Conservation (phyloP, 768 basidiomycete genomes). For the Tylopilus intermedius region DNA sequence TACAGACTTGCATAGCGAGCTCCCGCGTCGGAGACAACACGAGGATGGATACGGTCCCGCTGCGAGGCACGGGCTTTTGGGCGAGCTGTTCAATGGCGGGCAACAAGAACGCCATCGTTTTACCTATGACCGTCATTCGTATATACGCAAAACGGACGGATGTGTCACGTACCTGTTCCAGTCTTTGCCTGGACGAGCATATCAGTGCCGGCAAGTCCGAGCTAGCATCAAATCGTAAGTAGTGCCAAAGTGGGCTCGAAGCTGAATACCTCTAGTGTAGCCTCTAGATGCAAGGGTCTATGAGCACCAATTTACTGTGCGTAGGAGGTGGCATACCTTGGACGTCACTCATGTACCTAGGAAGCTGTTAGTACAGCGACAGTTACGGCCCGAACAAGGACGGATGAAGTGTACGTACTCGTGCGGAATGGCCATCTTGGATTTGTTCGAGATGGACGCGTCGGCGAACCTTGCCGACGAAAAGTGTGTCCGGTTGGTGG, state of each 20-base stretch:
- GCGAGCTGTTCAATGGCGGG: constrained; percentile 66
- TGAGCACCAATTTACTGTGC: not conserved
- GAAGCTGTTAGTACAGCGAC: constrained; percentile 19
- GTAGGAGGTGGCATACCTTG: constrained; percentile 33
- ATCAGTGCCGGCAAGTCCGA: constrained; percentile 39
- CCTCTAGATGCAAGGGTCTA: constrained; percentile 23
- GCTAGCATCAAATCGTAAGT: constrained; percentile 21
- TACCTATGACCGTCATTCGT: constrained; percentile 34
- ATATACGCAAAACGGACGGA: not conserved
- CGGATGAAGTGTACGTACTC: constrained; percentile 31
- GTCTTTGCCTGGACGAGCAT: constrained; percentile 53
- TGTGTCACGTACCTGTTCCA: constrained; percentile 48
- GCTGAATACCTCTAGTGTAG: constrained; percentile 36
- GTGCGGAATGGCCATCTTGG: constrained; percentile 40
- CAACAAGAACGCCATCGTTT: constrained; percentile 73
- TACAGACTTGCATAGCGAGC: constrained; percentile 63
- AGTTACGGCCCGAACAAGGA: not conserved
- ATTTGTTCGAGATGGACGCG: constrained; percentile 35
- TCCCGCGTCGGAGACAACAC: constrained; percentile 73
- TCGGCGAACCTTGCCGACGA: constrained; percentile 26
- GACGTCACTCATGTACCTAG: constrained; percentile 43
- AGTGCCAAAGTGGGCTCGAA: not conserved
- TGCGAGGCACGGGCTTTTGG: constrained; percentile 33
- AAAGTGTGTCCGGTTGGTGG: constrained; percentile 26
- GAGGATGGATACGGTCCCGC: constrained; percentile 46